Base-by-base conservation (phyloP, 805 yeast species). In the Candida maltosa region DNA sequence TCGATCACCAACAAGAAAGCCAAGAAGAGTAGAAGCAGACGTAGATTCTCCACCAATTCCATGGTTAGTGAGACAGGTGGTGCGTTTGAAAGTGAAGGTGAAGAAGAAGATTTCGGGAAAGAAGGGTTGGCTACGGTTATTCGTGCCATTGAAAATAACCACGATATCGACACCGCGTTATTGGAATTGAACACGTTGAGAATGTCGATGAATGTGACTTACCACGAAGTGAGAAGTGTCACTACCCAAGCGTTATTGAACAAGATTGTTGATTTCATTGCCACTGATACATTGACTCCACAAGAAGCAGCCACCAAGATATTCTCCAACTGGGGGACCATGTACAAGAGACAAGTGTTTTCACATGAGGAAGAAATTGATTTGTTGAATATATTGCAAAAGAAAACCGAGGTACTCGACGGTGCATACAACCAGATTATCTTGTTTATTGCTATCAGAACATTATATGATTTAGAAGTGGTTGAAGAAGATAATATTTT, bases 161-260 rank as follows among this genome's bases (percentile, higher is more conserved):
- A 93, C 60, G 95, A 86, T 51, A 70, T 87, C 41, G 97, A 91
- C 55, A 89, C 96, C 10, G 97, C 98, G 0, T 64, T 87, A 44
- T 66, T 93, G 40, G 98, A 93, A 63, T 74, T 93, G 50, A 91
- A 91, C 56, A 93, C 98, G 0, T 71, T 93, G 52, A 76, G 97
- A 63, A 91, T 93, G 98, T 87, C 96, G 51, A 84, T 89, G 93
- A 87, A 93, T 56, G 98, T 88, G 12, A 76, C 93, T 0, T 91
- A 93, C 59, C 94, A 87, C 51, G 96, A 89, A 53, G 97, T 93
- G 10, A 76, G 97, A 54, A 60, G 67, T 20, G 95, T 95, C 4
- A 87, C 96, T 0, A 67, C 79, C 23, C 69, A 70, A 25, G 93
- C 97, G 0, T 66, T 93, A 51, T 49, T 87, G 29, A 66, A 69